A percentile compares a stretch with the other conserved stretches of the same genome.
phyloP scores from a whole-genome alignment of 164 flowering plant genomes.

The Berberis thunbergii region DNA sequence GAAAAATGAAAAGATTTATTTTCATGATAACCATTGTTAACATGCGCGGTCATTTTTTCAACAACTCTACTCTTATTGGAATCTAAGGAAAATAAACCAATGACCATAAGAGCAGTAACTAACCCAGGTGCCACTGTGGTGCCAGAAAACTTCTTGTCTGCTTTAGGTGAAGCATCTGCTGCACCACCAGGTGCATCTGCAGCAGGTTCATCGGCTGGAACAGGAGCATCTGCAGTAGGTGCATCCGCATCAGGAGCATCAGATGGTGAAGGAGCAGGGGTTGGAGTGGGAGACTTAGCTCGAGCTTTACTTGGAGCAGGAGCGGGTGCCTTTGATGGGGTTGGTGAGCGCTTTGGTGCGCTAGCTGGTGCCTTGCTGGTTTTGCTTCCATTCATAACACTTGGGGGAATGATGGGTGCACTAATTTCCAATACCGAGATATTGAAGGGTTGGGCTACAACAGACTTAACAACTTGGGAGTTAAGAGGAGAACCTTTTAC shows the following conservation, averaged over 20 bases:
- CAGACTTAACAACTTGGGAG: constrained; percentile 24
- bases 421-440: constrained; percentile 52
- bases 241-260: constrained; percentile 13
- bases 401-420: constrained; percentile 24
- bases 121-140: constrained; percentile 4
- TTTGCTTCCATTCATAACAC: constrained; percentile 19
- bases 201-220: constrained; percentile 5
- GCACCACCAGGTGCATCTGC: background rate
- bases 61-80: no score
- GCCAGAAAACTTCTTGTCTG: constrained; percentile 4
- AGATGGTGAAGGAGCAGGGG: constrained; percentile 3
- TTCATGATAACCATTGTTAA: no score
- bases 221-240: constrained; percentile 6
- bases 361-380: constrained; percentile 11
- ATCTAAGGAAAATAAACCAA: constrained; percentile 1
- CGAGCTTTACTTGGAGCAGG: constrained; percentile 1
- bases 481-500: constrained; percentile 26
- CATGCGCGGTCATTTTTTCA: no score
- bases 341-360: background rate
- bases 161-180: background rate
- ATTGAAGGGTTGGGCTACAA: constrained; percentile 47
- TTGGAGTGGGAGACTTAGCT: constrained; percentile 9
- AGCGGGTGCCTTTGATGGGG: background rate
- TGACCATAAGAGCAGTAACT: constrained; percentile 3
- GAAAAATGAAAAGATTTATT: no score